Conservation (phyloP, 306 rosid genomes). For the Cucumis melo region DNA sequence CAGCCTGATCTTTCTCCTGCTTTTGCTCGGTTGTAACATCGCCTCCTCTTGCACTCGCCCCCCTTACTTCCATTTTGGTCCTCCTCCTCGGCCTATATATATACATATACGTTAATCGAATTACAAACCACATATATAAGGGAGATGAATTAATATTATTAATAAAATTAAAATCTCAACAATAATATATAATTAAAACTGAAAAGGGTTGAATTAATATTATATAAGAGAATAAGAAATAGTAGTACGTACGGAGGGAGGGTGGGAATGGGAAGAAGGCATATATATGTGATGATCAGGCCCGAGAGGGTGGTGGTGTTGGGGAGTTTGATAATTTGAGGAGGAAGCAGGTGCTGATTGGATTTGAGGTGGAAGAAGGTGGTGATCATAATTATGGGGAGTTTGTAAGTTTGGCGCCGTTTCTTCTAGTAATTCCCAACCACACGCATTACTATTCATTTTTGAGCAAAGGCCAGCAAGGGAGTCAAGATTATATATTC, state of each 20-base stretch:
- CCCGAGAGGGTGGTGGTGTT: too few species aligned
- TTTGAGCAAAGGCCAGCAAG: neutral
- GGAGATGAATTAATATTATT: too few species aligned
- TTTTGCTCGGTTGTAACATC: neutral
- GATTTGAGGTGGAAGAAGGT: neutral
- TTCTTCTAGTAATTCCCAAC: neutral
- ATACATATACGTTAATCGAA: too few species aligned
- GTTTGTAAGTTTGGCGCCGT: neutral
- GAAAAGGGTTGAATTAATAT: too few species aligned
- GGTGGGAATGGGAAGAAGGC: neutral
- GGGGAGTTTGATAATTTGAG: too few species aligned
- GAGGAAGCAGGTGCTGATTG: neutral
- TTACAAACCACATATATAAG: too few species aligned
- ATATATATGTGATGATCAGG: too few species aligned
- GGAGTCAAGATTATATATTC: neutral
- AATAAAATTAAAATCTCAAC: too few species aligned
- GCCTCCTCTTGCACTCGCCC: neutral
- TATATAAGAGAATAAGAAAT: too few species aligned
- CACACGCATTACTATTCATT: neutral
- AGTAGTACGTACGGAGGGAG: neutral
- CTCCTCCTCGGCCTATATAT: neutral
- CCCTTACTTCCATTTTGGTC: neutral
- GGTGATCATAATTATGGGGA: neutral
- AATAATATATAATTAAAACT: too few species aligned
- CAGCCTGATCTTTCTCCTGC: neutral